Conservation (phyloP, 192 early-diverging fungal genomes). For the Coemansia sp. region DNA sequence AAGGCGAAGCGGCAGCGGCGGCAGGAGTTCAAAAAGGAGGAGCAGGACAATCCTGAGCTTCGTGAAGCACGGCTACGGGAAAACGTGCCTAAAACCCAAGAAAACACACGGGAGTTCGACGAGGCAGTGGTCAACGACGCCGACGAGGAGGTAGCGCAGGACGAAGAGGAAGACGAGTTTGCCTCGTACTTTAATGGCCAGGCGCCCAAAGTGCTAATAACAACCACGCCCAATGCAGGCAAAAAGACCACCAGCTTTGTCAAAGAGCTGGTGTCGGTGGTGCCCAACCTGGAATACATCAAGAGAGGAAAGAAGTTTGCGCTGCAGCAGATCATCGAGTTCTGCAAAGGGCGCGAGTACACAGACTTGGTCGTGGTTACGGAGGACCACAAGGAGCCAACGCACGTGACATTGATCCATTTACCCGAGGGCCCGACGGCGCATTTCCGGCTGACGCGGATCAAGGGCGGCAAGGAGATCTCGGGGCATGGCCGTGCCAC, state of each 20-base stretch:
- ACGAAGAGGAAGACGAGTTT: conserved; percentile 82
- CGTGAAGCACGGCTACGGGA: conserved; percentile 79
- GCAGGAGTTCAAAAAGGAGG: conserved; percentile 70
- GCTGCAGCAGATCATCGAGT: conserved; percentile 86
- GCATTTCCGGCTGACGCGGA: conserved; percentile 87
- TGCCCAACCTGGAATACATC: conserved; percentile 87
- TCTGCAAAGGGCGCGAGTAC: conserved; percentile 82
- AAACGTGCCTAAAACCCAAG: conserved; percentile 90
- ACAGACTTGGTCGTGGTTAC: conserved; percentile 94
- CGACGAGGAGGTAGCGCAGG: conserved; percentile 78
- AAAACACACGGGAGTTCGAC: conserved; percentile 88
- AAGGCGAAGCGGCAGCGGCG: conserved; percentile 73
- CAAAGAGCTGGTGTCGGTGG: conserved; percentile 82
- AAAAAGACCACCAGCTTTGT: conserved; percentile 78
- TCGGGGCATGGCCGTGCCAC: conserved; percentile 75
- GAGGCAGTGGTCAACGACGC: conserved; percentile 81
- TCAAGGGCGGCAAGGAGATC: conserved; percentile 78
- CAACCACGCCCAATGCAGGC: conserved; percentile 60
- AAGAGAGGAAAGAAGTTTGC: conserved; percentile 85
- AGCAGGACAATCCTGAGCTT: conserved; percentile 78
- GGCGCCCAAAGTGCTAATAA: conserved; percentile 89
- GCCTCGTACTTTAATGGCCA: conserved; percentile 84
- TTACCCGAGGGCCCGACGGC: conserved; percentile 96
- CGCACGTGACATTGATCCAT: conserved; percentile 89
- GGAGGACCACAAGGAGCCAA: conserved; percentile 88